These are phyloP conservation scores for Cordyceps sp. DNA, from an alignment of 2,329 filamentous ascomycete species.

Conservation along the genomic window DNA sequence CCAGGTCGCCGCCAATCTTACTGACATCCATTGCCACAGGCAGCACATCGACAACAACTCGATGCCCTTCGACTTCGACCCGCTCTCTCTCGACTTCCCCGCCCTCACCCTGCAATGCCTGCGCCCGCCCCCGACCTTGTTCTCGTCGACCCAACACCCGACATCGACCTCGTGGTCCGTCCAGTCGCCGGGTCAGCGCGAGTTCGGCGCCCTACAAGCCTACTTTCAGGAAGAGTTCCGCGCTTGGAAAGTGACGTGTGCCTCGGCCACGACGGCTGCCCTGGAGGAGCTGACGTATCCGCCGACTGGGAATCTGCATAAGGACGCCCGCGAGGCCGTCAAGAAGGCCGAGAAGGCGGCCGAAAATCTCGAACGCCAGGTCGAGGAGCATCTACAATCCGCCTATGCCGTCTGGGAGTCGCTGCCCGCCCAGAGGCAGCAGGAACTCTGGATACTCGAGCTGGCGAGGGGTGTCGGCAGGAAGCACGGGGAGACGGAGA, in stretches of 20 bases:
- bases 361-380: constrained; percentile 47
- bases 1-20: no score
- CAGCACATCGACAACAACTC: constrained; percentile 37
- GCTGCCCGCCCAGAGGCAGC: constrained; percentile 37
- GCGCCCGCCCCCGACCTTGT: constrained; percentile 64
- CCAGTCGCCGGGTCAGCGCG: constrained; percentile 53
- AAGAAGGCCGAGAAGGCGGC: constrained; percentile 33
- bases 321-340: constrained; percentile 27
- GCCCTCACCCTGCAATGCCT: constrained; percentile 70
- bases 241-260: constrained; percentile 41
- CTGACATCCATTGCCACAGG: constrained; percentile 15
- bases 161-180: constrained; percentile 71
- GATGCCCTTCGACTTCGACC: constrained; percentile 63
- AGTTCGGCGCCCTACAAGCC: constrained; percentile 53
- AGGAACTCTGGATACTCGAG: constrained; percentile 44
- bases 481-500: constrained; percentile 37
- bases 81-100: constrained; percentile 72
- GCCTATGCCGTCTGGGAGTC: constrained; percentile 63
- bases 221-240: constrained; percentile 53
- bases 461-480: constrained; percentile 41
- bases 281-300: constrained; percentile 35
- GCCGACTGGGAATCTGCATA: constrained; percentile 19
- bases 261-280: constrained; percentile 29
- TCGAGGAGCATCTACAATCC: constrained; percentile 59
- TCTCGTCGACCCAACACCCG: constrained; percentile 64